Evolutionary conservation across 495 filamentous ascomycete species (phyloP), one percentile per base, ranked within the genome.

Genomic region (Penicillium herquei): DNA sequence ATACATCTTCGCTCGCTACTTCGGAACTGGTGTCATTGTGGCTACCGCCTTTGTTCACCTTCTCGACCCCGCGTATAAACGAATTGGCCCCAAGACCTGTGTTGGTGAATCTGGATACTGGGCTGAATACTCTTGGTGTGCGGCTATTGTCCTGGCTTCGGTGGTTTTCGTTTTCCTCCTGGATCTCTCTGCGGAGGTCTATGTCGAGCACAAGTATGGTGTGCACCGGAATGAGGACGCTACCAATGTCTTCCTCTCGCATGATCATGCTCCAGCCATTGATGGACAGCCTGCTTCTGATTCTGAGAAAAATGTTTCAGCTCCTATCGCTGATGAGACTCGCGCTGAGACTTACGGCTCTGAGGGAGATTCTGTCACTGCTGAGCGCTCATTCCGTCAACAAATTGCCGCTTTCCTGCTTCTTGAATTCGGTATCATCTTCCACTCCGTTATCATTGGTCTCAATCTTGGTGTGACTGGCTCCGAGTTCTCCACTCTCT

Each of bases 361-460:
- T 2, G 12, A 47, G 35, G 47, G 46, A 9, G 16, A 30, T n/a
- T 9, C 48, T 3, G 32, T 26, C 0, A 41, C 21, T 4, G 64
- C 58, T 42, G 65, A 68, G 31, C 52, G 54, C 8, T 68, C 67
- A 12, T 64, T 68, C 33, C 58, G 47, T 21, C 66, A 70, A 31
- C 71, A 74, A 44, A 74, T 75, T 37, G 61, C 72, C 0, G 73
- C 73, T 1, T 63, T 75, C 58, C 58, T 71, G 17, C 70, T 77
- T 26, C 82, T 90, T 50, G 87, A 90, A 59, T 89, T 88, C 58
- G 87, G 87, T 18, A 81, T 90, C 52, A 78, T 90, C 45, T 88
- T 90, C 63, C 87, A 90, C 68, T 87, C 83, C 49, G 78, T 90
- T 43, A 87, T 90, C 66, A 86, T 90, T 41, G 87, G 87, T 12